Evolutionary conservation across 225 moss, liverwort and hornwort genomes (phyloP).

Genomic region (Asterella californica): DNA sequence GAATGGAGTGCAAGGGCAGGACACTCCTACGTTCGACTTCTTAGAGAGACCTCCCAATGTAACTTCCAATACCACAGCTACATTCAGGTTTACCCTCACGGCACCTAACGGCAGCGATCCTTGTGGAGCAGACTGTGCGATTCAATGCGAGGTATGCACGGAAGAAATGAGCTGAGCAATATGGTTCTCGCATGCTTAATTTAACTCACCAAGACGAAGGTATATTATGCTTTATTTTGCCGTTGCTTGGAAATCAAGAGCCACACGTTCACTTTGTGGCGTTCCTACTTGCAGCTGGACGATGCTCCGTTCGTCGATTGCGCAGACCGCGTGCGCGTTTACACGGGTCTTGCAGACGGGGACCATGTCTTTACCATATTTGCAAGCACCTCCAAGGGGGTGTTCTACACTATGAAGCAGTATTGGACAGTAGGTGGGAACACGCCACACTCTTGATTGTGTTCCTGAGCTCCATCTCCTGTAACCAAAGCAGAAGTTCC

Average conservation of each 20-base stretch:
- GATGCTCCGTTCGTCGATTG: slow-evolving; percentile 48
- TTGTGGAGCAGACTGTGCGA: slow-evolving; percentile 62
- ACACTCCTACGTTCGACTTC: slow-evolving; percentile 31
- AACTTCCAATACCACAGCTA: slow-evolving; percentile 47
- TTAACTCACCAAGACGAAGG: neutral
- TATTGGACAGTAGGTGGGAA: slow-evolving; percentile 61
- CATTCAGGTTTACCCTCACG: slow-evolving; percentile 52
- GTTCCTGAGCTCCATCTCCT: neutral
- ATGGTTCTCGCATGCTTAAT: neutral
- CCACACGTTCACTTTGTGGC: slow-evolving; percentile 13
- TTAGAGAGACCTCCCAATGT: slow-evolving; percentile 40
- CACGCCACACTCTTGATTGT: neutral
- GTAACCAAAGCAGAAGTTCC: neutral
- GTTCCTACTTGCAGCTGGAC: slow-evolving; percentile 59
- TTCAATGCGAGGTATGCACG: slow-evolving; percentile 69
- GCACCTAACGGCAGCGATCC: slow-evolving; percentile 52
- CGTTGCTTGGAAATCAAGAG: neutral
- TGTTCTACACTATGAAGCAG: slow-evolving; percentile 44
- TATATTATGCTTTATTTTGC: neutral
- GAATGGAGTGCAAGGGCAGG: slow-evolving; percentile 27
- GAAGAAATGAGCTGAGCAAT: neutral
- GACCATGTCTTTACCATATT: slow-evolving; percentile 51
- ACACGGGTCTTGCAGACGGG: slow-evolving; percentile 47
- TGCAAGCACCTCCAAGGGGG: slow-evolving; percentile 47
- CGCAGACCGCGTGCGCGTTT: slow-evolving; percentile 43